Evolutionary conservation across 768 basidiomycete species (phyloP), one percentile per base, ranked within the genome.

Genomic region (Mycena floridula): DNA sequence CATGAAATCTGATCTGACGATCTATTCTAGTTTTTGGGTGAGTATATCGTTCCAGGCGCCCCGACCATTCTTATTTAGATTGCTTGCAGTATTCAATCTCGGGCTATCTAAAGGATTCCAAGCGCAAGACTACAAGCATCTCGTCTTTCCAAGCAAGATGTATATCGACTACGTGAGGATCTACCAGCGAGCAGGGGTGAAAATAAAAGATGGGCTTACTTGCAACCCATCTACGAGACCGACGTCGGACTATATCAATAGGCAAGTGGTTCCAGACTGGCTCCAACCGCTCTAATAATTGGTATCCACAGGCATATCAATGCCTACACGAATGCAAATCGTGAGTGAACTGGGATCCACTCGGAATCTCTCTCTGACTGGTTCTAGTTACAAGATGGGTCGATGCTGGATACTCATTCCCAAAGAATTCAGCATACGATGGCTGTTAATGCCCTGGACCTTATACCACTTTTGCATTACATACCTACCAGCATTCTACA

Each of bases 321-420:
- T 27, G 73, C 85, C 41, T 95, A 93, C 57, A 71, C 63, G 43
- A 81, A 96, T 58, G 71, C 90, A n/a, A 93, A 95, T 56, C 62
- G n/a, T n/a, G n/a, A n/a, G n/a, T n/a, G n/a, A n/a, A n/a, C n/a
- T n/a, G n/a, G n/a, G n/a, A n/a, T n/a, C n/a, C n/a, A n/a, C n/a
- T n/a, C n/a, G n/a, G n/a, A n/a, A n/a, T n/a, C n/a, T n/a, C n/a
- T n/a, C n/a, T n/a, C n/a, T n/a, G n/a, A n/a, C n/a, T n/a, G n/a
- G n/a, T n/a, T n/a, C n/a, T n/a, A n/a, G n/a, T 89, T 36, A 94
- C 93, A 23, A 87, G 84, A 38, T 95, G 93, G 92, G 72, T 67
- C 3, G 71, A 77, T 52, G 90, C 82, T 1, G 87, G 86, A 36
- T 78, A 86, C 56, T 65, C 65, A 0, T 87, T 85, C 64, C 93